Evolutionary conservation across 2,329 filamentous ascomycete species (phyloP).

Genomic region (Acrocalymma vagum): DNA sequence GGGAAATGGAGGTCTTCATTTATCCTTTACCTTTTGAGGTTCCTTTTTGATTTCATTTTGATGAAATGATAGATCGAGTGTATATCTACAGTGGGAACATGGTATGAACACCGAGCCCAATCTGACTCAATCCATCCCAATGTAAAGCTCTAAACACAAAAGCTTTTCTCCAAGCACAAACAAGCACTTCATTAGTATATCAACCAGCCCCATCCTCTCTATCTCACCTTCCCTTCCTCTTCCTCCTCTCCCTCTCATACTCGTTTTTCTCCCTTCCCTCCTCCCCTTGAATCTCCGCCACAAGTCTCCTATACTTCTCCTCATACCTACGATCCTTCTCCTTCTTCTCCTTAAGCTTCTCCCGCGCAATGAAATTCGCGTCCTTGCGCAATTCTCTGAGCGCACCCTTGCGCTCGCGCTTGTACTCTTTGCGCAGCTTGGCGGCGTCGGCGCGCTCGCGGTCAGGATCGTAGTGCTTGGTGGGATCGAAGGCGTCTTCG

Average conservation of each 20-base stretch:
- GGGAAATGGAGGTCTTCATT: too few species aligned
- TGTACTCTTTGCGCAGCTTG: slow-evolving; percentile 89
- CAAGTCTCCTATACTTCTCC: slow-evolving; percentile 90
- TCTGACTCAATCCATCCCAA: too few species aligned
- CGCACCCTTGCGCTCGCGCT: slow-evolving; percentile 93
- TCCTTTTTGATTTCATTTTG: too few species aligned
- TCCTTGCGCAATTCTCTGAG: slow-evolving; percentile 95
- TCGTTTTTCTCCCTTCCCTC: slow-evolving; percentile 86
- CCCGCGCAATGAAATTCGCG: slow-evolving; percentile 88
- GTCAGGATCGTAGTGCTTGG: slow-evolving; percentile 97
- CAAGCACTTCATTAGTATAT: too few species aligned
- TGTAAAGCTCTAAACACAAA: too few species aligned
- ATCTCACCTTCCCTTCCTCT: too few species aligned
- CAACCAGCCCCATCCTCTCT: too few species aligned
- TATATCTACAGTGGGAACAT: too few species aligned
- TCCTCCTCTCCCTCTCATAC: slow-evolving; percentile 86
- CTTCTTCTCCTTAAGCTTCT: slow-evolving; percentile 92
- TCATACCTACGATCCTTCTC: slow-evolving; percentile 93
- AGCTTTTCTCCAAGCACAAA: too few species aligned
- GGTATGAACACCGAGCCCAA: too few species aligned
- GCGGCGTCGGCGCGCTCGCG: slow-evolving; percentile 84
- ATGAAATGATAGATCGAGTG: too few species aligned
- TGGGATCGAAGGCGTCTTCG: slow-evolving; percentile 92
- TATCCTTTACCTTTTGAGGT: too few species aligned
- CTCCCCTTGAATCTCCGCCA: slow-evolving; percentile 95